Evolutionary conservation across 2,329 filamentous ascomycete genomes (phyloP), one percentile per base, ranked within the genome.

Genomic region (Lecanicillium sp.): DNA sequence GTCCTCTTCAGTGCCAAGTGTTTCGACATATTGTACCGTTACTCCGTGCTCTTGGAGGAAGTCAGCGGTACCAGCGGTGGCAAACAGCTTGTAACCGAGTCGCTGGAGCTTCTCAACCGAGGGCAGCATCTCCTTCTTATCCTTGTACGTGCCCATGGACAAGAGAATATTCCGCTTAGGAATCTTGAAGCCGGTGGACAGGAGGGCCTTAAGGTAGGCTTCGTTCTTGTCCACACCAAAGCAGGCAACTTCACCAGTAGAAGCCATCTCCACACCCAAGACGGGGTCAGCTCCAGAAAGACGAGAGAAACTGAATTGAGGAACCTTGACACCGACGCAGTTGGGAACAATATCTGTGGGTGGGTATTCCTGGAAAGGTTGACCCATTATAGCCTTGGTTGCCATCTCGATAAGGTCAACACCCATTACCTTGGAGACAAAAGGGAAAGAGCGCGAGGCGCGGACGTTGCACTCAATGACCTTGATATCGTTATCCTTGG

Each of bases 401-500:
- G 92, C 92, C 86, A 98, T 88, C 69, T 95, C 90, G 48, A 98
- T 95, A 46, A 98, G 73, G 57, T 98, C 90, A 37, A 95, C 85
- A 37, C 89, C 89, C 86, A 95, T 96, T 49, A 94, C 87, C 71
- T 98, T 98, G 48, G 89, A 95, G 13, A 96, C 89, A 57, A 98
- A 98, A 45, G 92, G 92, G 73, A 95, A 95, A 1, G 90, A 96
- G 48, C 92, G 78, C 33, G 92, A 95, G 13, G 92, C 92, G 46
- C 92, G 83, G 44, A 96, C 92, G 55, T 98, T 98, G 66, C 92
- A 96, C 67, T 98, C 92, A 48, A 98, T 98, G 49, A 98, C 92
- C 72, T 96, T 96, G 71, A 98, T 96, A 50, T 96, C 90, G 59
- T 96, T 96, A 61, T 96, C 89, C 70, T 96, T 96, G 53, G 92